These are phyloP conservation scores for Hemisphaericaspora nanyangensis DNA, from an alignment of 805 yeast genomes.

Conservation along the genomic window DNA sequence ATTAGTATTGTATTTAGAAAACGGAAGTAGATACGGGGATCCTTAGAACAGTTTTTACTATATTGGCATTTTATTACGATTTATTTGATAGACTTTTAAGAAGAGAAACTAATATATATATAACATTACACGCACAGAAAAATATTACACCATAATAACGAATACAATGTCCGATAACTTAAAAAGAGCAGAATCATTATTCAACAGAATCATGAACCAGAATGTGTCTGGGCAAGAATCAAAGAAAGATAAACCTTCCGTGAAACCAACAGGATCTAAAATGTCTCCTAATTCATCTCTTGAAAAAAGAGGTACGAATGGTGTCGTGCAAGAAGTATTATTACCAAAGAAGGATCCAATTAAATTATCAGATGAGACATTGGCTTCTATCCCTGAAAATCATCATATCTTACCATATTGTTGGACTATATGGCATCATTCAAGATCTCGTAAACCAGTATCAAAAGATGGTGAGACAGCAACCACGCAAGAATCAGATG, in stretches of 20 bases:
- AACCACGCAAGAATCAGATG: slow-evolving; percentile 23
- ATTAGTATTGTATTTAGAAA: too few relatives aligned
- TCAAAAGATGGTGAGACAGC: slow-evolving; percentile 14
- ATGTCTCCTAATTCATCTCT: not conserved
- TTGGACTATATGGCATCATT: slow-evolving; percentile 51
- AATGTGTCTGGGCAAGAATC: slow-evolving; percentile 10
- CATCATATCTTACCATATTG: slow-evolving; percentile 44
- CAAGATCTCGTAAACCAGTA: slow-evolving; percentile 21
- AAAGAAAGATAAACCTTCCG: not conserved
- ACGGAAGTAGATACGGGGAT: too few relatives aligned
- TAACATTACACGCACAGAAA: too few relatives aligned
- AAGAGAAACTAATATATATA: too few relatives aligned
- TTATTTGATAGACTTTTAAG: too few relatives aligned
- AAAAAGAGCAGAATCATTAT: slow-evolving; percentile 44
- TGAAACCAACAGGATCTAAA: not conserved
- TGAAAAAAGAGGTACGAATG: not conserved
- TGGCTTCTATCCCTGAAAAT: slow-evolving; percentile 19
- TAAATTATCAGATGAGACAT: slow-evolving; percentile 29
- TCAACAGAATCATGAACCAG: slow-evolving; percentile 44
- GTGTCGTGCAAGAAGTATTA: slow-evolving; percentile 11
- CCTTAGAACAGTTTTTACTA: too few relatives aligned
- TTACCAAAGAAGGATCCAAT: slow-evolving; percentile 36
- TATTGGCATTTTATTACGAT: too few relatives aligned
- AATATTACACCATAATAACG: too few relatives aligned
- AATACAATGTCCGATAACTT: slow-evolving; percentile 47